A percentile compares a stretch with the other conserved stretches of the same genome.
These are phyloP conservation scores for Camelina laxa DNA, from an alignment of 345 rosid species.

Conservation along the genomic window DNA sequence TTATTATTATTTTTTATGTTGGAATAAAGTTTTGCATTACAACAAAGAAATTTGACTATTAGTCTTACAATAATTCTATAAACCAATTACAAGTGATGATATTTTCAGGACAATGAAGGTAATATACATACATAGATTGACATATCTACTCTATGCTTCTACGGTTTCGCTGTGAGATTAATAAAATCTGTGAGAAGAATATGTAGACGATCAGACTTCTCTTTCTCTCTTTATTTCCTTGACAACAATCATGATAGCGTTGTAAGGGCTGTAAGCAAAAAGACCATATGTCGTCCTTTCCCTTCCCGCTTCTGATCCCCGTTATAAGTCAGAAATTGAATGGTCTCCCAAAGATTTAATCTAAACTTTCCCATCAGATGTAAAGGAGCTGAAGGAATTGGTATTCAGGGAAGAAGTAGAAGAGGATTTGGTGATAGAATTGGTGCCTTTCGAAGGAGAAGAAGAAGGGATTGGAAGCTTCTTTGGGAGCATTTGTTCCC, in stretches of 20 bases:
- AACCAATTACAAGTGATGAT: constrained; percentile 21
- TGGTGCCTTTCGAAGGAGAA: constrained; percentile 90
- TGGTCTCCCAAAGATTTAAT: constrained; percentile 11
- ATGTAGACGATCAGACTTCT: constrained; percentile 17
- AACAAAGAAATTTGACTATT: background rate
- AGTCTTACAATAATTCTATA: background rate
- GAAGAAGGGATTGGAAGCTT: constrained; percentile 77
- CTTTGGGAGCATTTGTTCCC: constrained; percentile 92
- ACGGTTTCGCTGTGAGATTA: background rate
- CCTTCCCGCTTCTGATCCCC: background rate
- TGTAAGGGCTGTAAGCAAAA: background rate
- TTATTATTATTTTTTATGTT: background rate
- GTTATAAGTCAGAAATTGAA: constrained; percentile 7
- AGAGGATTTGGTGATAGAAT: constrained; percentile 57
- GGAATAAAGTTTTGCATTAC: background rate
- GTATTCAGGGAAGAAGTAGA: constrained; percentile 43
- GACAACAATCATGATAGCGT: background rate
- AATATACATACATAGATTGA: constrained; percentile 17
- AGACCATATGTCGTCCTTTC: background rate
- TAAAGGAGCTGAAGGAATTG: constrained; percentile 37
- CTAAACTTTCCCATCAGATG: constrained; percentile 66
- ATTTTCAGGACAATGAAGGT: constrained; percentile 19
- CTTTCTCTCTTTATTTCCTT: constrained; percentile 17
- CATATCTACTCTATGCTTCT: constrained; percentile 18
- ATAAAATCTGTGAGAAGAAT: background rate